These are phyloP conservation scores for Chytriomyces hyalinus DNA, from an alignment of 192 early-diverging fungal genomes.

Conservation along the genomic window DNA sequence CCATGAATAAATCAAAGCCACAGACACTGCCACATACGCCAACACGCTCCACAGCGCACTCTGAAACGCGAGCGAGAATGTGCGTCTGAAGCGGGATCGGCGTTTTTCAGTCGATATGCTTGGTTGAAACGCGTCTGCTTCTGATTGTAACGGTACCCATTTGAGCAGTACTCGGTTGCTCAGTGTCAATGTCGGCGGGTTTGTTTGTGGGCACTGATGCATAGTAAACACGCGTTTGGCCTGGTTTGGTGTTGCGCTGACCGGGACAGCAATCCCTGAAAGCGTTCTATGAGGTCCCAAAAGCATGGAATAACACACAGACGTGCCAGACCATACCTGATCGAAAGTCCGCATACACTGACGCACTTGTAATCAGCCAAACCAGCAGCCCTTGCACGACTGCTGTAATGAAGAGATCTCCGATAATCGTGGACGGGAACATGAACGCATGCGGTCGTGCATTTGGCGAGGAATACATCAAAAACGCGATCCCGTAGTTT, in stretches of 20 bases:
- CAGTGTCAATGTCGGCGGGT: too few relatives aligned
- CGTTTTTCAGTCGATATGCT: neutral
- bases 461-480: neutral
- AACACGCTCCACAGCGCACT: neutral
- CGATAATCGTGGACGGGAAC: neutral
- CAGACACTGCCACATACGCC: neutral
- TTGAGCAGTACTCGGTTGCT: neutral
- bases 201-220: too few relatives aligned
- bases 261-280: too few relatives aligned
- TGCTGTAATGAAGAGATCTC: neutral
- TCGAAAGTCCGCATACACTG: neutral
- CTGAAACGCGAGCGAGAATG: neutral
- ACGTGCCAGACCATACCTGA: neutral
- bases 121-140: neutral
- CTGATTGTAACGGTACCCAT: neutral
- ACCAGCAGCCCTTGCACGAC: neutral
- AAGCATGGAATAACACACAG: too few relatives aligned
- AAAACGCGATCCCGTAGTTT: neutral
- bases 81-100: neutral
- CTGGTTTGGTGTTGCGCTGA: too few relatives aligned
- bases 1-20: neutral
- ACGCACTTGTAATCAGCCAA: neutral
- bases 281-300: too few relatives aligned
- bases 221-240: too few relatives aligned
- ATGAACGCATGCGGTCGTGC: neutral